Base-by-base conservation (phyloP, 2,329 filamentous ascomycete species). In the Venturia oleaginea region DNA sequence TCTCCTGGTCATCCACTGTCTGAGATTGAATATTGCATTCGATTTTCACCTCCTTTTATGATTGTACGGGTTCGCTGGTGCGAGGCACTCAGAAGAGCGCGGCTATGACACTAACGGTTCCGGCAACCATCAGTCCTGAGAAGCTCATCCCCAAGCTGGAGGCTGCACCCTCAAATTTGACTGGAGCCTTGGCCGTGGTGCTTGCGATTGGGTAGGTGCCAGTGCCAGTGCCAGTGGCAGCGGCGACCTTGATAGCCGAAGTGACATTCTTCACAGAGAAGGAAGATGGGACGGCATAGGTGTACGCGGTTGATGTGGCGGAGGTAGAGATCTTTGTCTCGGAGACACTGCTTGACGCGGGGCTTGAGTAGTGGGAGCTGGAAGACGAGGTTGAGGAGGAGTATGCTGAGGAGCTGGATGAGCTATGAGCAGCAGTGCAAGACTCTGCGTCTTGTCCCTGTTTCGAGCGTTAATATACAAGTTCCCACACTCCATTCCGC, bases 381-480 rank as follows among this genome's bases (percentile, higher is more conserved):
- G 37, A 30, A 27, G 60, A 34, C 19, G 40, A 27, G 37, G 30
- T 43, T 32, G 38, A 43, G 11, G 38, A 46, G 15, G n/a, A 19
- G 5, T 13, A 15, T 46, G 57, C 37, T 48, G 48, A 40, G 32
- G 63, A 63, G 65, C 42, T 55, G 37, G 37, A 27, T 22, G 65
- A 51, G 34, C 63, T 43, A n/a, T 42, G 54, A 24, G 64, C 32
- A 24, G 59, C 59, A 34, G 59, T 65, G 61, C 66, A 67, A 51
- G 24, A 61, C 27, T 48, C 32, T 46, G 64, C 60, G 30, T 67
- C 66, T n/a, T 61, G 30, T 7, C 64, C 66, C 64, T 65, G 62
- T 34, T 17, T 19, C 4, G 11, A 19, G 24, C 7, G 32, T 64
- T 17, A 59, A 32, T 42, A 43, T 3, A 1, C 13, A 10, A 10